A percentile compares a stretch with the other conserved stretches of the same genome.
phyloP scores from a whole-genome alignment of 176 grass and related monocot genomes.

The Aegilops longissima region DNA sequence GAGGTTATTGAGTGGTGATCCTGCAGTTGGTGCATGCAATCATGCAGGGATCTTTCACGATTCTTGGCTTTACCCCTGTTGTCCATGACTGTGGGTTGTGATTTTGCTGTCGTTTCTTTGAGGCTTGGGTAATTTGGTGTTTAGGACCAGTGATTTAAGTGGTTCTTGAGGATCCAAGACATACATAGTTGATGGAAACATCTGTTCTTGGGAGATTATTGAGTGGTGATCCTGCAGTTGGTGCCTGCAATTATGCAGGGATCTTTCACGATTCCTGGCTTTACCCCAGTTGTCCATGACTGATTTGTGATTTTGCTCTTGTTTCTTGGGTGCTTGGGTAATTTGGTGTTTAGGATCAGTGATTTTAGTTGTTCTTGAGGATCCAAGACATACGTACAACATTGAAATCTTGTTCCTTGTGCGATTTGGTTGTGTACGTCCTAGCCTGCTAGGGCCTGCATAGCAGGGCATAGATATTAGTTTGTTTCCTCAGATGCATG shows the following conservation, averaged over 20 bases:
- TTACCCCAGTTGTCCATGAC: not conserved
- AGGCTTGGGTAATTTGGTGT: constrained; percentile 22
- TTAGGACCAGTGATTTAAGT: not conserved
- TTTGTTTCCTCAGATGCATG: not conserved
- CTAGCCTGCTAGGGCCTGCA: not conserved
- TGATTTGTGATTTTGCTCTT: not conserved
- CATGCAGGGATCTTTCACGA: not conserved
- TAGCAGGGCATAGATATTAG: not conserved
- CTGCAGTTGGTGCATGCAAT: not conserved
- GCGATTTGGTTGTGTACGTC: too few species aligned
- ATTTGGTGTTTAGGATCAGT: not conserved
- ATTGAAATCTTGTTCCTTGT: not conserved
- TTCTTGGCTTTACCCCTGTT: not conserved
- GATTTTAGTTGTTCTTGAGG: not conserved
- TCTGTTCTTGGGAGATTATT: not conserved
- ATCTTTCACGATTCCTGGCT: constrained; percentile 19
- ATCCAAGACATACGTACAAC: not conserved
- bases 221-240: not conserved
- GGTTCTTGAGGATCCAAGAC: not conserved
- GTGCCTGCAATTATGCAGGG: not conserved
- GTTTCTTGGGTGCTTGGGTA: not conserved
- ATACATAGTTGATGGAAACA: not conserved
- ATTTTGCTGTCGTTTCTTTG: not conserved
- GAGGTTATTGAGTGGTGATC: not conserved
- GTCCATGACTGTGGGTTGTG: not conserved